Conservation (phyloP, 768 basidiomycete genomes). For the Naematelia encephala region DNA sequence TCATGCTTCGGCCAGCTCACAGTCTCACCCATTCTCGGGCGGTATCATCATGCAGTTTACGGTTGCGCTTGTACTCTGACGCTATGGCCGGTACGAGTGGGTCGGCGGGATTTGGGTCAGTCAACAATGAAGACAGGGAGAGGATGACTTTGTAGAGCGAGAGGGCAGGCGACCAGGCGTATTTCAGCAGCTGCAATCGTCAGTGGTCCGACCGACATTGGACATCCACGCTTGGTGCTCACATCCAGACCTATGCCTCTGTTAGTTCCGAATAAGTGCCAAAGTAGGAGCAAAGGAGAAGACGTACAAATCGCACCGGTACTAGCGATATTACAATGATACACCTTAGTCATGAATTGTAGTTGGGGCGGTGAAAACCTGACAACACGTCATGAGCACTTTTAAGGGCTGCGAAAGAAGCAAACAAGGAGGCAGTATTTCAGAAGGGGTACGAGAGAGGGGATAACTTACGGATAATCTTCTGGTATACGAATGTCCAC, state of each 20-base stretch:
- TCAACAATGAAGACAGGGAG: slow-evolving; percentile 84
- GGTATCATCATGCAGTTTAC: slow-evolving; percentile 68
- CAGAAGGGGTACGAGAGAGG: background rate
- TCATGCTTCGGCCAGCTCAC: slow-evolving; percentile 20
- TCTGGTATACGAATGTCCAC: slow-evolving; percentile 44
- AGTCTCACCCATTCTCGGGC: slow-evolving; percentile 72
- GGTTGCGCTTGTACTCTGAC: slow-evolving; percentile 46
- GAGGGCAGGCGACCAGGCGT: slow-evolving; percentile 89
- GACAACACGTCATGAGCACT: slow-evolving; percentile 3
- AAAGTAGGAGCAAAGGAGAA: background rate
- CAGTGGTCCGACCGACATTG: background rate
- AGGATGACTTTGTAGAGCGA: slow-evolving; percentile 93
- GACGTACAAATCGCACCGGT: slow-evolving; percentile 46
- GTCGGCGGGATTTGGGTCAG: slow-evolving; percentile 79
- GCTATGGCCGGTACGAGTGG: slow-evolving; percentile 49
- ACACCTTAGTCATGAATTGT: slow-evolving; percentile 45
- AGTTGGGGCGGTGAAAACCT: slow-evolving; percentile 48
- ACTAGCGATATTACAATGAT: slow-evolving; percentile 48
- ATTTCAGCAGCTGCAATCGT: slow-evolving; percentile 72
- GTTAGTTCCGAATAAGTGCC: background rate
- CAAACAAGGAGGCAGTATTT: background rate
- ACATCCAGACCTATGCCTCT: slow-evolving; percentile 48
- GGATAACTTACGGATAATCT: slow-evolving; percentile 48
- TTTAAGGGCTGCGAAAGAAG: no score
- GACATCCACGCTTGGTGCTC: slow-evolving; percentile 60